These are phyloP conservation scores for Pleurotus djamor DNA, from an alignment of 768 basidiomycete species.

Conservation along the genomic window DNA sequence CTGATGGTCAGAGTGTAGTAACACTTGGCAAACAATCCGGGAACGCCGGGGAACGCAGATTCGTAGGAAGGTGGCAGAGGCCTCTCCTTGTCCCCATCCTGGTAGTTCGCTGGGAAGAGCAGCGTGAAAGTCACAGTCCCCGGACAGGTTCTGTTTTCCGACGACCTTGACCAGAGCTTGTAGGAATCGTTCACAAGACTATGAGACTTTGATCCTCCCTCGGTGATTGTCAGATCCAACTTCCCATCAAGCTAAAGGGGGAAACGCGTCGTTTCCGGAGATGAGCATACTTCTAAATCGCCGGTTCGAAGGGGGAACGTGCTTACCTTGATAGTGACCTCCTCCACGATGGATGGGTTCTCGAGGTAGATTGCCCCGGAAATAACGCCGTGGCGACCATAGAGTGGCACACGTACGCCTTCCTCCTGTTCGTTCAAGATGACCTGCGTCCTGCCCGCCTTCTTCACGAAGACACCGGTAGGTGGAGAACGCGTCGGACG, in stretches of 20 bases:
- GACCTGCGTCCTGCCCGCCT: conserved; percentile 36
- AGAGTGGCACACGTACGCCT: conserved; percentile 33
- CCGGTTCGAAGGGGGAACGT: too few species aligned
- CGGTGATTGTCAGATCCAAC: conserved; percentile 37
- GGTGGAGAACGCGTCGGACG: conserved; percentile 22
- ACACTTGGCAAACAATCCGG: conserved; percentile 35
- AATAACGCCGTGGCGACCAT: conserved; percentile 40
- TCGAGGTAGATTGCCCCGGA: conserved; percentile 42
- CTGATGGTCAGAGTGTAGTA: conserved; percentile 45
- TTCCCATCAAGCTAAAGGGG: conserved; percentile 38
- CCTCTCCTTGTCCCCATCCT: conserved; percentile 24
- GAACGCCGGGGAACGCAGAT: conserved; percentile 24
- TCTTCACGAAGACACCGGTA: conserved; percentile 39
- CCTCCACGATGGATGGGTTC: conserved; percentile 29
- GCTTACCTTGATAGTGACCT: conserved; percentile 44
- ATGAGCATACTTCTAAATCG: neutral
- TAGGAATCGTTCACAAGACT: conserved; percentile 28
- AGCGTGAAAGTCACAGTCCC: conserved; percentile 37
- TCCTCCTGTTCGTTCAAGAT: conserved; percentile 46
- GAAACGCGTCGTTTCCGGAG: neutral
- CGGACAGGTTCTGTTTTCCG: conserved; percentile 26
- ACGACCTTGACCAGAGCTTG: conserved; percentile 30
- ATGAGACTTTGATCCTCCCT: conserved; percentile 31
- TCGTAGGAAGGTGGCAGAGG: conserved; percentile 51
- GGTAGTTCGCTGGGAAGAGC: conserved; percentile 44